A percentile compares a stretch with the other conserved stretches of the same genome.
These are phyloP conservation scores for Aspergillus ibericus DNA, from an alignment of 2,329 filamentous ascomycete genomes.

Conservation along the genomic window DNA sequence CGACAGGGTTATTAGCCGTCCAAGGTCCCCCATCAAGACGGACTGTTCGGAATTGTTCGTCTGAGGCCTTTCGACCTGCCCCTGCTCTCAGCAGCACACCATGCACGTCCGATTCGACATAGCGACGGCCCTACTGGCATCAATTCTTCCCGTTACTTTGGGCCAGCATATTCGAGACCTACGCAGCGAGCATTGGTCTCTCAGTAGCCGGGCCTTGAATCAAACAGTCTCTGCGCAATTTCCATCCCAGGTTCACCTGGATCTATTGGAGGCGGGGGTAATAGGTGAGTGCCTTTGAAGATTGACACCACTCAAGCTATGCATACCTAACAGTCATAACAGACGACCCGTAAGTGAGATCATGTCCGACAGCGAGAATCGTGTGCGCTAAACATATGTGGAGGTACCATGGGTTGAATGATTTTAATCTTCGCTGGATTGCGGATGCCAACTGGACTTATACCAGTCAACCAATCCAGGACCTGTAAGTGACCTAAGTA, in stretches of 20 bases:
- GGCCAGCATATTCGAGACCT: slow-evolving; percentile 44
- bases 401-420: slow-evolving; percentile 57
- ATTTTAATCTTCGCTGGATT: slow-evolving; percentile 62
- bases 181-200: slow-evolving; percentile 45
- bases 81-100: background rate
- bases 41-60: background rate
- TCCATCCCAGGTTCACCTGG: slow-evolving; percentile 61
- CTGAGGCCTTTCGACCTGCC: background rate
- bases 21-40: background rate
- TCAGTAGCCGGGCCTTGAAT: slow-evolving; percentile 49
- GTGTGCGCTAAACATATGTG: slow-evolving; percentile 3
- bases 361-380: background rate
- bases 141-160: slow-evolving; percentile 11
- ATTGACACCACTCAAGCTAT: slow-evolving; percentile 1
- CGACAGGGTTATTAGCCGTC: background rate
- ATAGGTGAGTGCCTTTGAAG: slow-evolving; percentile 48
- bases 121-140: slow-evolving; percentile 18
- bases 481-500: slow-evolving; percentile 34
- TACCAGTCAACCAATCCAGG: slow-evolving; percentile 48
- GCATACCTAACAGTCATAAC: background rate
- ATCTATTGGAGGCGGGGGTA: slow-evolving; percentile 54
- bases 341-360: slow-evolving; percentile 37
- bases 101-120: slow-evolving; percentile 23
- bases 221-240: slow-evolving; percentile 56
- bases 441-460: slow-evolving; percentile 63